phyloP scores from a whole-genome alignment of 2,329 filamentous ascomycete species.

The Penicillium sp. region DNA sequence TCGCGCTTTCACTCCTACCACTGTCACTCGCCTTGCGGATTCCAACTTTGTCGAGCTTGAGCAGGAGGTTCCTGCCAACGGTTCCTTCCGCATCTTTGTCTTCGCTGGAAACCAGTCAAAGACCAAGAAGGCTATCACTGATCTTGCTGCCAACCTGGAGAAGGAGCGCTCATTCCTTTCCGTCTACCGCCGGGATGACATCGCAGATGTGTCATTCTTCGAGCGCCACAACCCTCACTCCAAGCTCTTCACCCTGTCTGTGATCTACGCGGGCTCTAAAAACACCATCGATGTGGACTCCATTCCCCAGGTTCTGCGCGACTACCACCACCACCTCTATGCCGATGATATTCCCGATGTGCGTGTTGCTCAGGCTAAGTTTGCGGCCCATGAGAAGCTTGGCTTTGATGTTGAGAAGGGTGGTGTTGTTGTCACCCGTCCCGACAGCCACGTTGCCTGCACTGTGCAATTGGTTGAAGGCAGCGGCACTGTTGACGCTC shows the following conservation, averaged over 20 bases:
- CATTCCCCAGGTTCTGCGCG: constrained; percentile 67
- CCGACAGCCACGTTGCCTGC: constrained; percentile 82
- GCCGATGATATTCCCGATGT: constrained; percentile 78
- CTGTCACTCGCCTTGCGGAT: constrained; percentile 83
- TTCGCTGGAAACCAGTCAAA: constrained; percentile 70
- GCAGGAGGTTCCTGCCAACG: constrained; percentile 85
- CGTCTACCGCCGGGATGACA: constrained; percentile 62
- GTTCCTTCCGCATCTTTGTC: constrained; percentile 80
- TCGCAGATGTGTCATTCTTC: constrained; percentile 66
- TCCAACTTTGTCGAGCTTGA: constrained; percentile 88
- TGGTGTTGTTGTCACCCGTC: constrained; percentile 78
- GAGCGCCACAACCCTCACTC: constrained; percentile 84
- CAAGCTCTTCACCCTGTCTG: constrained; percentile 74
- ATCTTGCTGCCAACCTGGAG: constrained; percentile 66
- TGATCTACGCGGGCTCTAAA: constrained; percentile 68
- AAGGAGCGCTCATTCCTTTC: constrained; percentile 71
- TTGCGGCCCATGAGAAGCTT: constrained; percentile 82
- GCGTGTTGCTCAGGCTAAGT: constrained; percentile 66
- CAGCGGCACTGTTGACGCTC: constrained; percentile 71
- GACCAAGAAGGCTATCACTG: constrained; percentile 63
- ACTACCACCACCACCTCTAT: constrained; percentile 81
- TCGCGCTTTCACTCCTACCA: constrained; percentile 71
- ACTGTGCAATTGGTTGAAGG: constrained; percentile 74
- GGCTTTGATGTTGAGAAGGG: constrained; percentile 71
- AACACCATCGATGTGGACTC: constrained; percentile 71